A percentile compares a stretch with the other conserved stretches of the same genome.
These are phyloP conservation scores for Globisporangium rhizosaccharum DNA, from an alignment of 352 stramenopile genomes.

Conservation along the genomic window DNA sequence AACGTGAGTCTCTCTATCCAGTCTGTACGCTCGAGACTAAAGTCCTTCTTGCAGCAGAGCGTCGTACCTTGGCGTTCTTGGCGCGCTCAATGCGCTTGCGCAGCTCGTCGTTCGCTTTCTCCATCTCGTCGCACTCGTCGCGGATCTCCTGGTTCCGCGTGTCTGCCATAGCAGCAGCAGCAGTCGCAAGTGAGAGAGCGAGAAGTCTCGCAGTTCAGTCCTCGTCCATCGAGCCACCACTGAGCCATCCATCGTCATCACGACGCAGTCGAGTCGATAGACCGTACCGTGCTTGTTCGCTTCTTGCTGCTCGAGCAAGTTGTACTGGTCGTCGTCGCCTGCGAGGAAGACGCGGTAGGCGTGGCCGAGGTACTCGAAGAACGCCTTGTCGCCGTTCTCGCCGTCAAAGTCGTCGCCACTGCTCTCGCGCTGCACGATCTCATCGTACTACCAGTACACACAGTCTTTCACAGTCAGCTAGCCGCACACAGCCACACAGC, in stretches of 20 bases:
- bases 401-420: slow-evolving; percentile 56
- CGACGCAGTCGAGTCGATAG: background rate
- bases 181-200: slow-evolving; percentile 1
- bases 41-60: background rate
- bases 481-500: background rate
- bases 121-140: slow-evolving; percentile 45
- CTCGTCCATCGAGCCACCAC: too few species aligned
- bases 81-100: slow-evolving; percentile 57
- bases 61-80: slow-evolving; percentile 59
- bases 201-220: background rate
- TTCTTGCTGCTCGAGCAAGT: slow-evolving; percentile 80
- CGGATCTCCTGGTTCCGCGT: slow-evolving; percentile 45
- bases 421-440: slow-evolving; percentile 57
- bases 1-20: background rate
- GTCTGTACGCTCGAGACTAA: background rate
- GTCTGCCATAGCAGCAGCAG: slow-evolving; percentile 17
- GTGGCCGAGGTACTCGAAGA: slow-evolving; percentile 93
- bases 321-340: slow-evolving; percentile 90
- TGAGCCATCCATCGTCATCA: too few species aligned
- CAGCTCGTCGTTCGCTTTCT: slow-evolving; percentile 52
- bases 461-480: background rate
- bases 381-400: slow-evolving; percentile 85
- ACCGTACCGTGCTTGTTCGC: slow-evolving; percentile 39
- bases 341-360: slow-evolving; percentile 93
- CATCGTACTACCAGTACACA: slow-evolving; percentile 64